A percentile compares a stretch with the other conserved stretches of the same genome.
Evolutionary conservation across 1,284 basidiomycete species (phyloP).

Genomic region (Fomitopsis pinicola): DNA sequence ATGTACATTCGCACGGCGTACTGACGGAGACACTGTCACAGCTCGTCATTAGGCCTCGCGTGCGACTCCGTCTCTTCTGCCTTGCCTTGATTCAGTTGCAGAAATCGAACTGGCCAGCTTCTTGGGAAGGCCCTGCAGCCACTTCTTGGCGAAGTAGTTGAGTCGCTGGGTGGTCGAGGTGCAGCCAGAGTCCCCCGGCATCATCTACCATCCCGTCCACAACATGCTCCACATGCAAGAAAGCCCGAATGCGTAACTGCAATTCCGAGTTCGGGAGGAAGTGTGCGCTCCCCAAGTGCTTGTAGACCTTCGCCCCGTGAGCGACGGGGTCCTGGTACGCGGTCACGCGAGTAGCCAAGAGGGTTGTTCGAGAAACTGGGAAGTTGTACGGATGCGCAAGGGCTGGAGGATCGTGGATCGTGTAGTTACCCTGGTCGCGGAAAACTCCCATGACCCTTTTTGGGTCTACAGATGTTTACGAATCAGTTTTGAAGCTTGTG

Average conservation of each 20-base stretch:
- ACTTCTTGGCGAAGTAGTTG: conserved; percentile 40
- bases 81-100: not conserved
- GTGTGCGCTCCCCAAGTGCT: conserved; percentile 36
- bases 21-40: not conserved
- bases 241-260: conserved; percentile 33
- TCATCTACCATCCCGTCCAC: conserved; percentile 27
- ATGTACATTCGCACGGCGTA: too few relatives aligned
- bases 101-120: not conserved
- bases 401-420: too few relatives aligned
- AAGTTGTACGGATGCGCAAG: too few relatives aligned
- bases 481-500: too few relatives aligned
- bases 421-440: conserved; percentile 50
- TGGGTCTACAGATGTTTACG: too few relatives aligned
- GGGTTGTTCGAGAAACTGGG: too few relatives aligned
- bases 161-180: conserved; percentile 51
- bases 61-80: not conserved
- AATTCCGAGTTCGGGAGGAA: conserved; percentile 50
- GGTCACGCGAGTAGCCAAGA: too few relatives aligned
- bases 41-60: not conserved
- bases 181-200: conserved; percentile 58
- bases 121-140: conserved; percentile 25
- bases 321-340: conserved; percentile 52
- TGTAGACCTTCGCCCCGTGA: conserved; percentile 45
- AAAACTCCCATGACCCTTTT: too few relatives aligned
- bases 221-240: not conserved